Percentiles rank a stretch among this genome's conserved stretches.
Conservation (phyloP, 768 basidiomycete species). For the Piloderma croceum region DNA sequence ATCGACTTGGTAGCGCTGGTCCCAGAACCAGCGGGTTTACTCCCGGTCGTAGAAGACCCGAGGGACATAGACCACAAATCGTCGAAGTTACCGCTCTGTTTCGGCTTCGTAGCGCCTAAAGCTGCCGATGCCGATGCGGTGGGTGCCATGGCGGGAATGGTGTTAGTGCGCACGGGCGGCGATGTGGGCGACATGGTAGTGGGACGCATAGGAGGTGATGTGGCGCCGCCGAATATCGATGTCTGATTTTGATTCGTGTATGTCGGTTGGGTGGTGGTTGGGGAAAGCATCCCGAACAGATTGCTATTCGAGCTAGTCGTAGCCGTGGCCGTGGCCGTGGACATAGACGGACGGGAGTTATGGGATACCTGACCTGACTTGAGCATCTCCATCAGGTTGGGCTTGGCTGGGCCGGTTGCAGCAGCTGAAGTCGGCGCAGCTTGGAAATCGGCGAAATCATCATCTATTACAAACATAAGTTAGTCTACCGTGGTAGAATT, state of each 20-base stretch:
- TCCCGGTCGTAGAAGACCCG: conserved; percentile 33
- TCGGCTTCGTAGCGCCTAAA: conserved; percentile 24
- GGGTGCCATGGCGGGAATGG: conserved; percentile 6
- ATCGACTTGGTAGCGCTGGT: conserved; percentile 75
- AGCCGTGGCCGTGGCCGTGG: conserved; percentile 10
- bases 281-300: conserved; percentile 18
- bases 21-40: conserved; percentile 35
- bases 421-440: conserved; percentile 49
- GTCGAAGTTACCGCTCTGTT: conserved; percentile 65
- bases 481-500: not conserved
- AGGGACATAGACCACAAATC: conserved; percentile 86
- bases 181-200: conserved; percentile 26
- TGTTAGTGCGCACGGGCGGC: conserved; percentile 13
- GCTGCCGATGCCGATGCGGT: conserved; percentile 15
- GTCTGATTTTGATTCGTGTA: conserved; percentile 3
- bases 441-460: conserved; percentile 86
- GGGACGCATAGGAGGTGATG: conserved; percentile 24
- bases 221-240: conserved; percentile 9
- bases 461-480: conserved; percentile 40
- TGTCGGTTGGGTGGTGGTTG: conserved; percentile 17
- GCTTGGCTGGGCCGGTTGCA: conserved; percentile 23
- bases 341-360: conserved; percentile 9
- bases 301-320: conserved; percentile 14
- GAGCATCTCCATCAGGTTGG: conserved; percentile 47
- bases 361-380: conserved; percentile 27